A percentile compares a stretch with the other conserved stretches of the same genome.
These are phyloP conservation scores for Centella asiatica DNA, from an alignment of 129 eudicot species.

Conservation along the genomic window DNA sequence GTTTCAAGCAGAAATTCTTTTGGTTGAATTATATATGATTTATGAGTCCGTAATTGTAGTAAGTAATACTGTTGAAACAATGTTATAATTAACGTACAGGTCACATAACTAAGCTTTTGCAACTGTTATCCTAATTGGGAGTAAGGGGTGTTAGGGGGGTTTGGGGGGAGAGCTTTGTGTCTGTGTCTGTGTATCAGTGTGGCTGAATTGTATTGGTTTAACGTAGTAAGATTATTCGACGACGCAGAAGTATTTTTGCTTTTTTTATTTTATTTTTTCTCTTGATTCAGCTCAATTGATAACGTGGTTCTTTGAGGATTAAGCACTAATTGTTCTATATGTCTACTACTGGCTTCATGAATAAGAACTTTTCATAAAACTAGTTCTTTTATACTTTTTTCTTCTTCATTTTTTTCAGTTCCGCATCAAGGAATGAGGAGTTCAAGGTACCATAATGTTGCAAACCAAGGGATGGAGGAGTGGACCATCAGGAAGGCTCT, in stretches of 20 bases:
- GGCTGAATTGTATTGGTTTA: background rate
- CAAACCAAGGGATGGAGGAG: slow-evolving; percentile 41
- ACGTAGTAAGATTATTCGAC: background rate
- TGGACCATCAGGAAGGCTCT: slow-evolving; percentile 83
- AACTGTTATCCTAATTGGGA: too few relatives aligned
- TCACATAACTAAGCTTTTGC: too few relatives aligned
- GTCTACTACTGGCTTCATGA: background rate
- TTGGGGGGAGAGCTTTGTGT: too few relatives aligned
- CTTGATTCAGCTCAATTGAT: background rate
- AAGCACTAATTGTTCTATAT: background rate
- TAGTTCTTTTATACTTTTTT: background rate
- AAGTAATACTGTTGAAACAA: too few relatives aligned
- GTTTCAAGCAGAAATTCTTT: too few relatives aligned
- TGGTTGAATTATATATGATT: too few relatives aligned
- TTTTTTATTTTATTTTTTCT: too few relatives aligned
- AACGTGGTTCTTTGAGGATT: background rate
- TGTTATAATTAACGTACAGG: too few relatives aligned
- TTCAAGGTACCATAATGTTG: slow-evolving; percentile 36
- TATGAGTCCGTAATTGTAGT: too few relatives aligned
- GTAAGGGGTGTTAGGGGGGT: too few relatives aligned
- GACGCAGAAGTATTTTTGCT: too few relatives aligned
- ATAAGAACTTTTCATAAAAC: slow-evolving; percentile 1
- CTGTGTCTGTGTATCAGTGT: too few relatives aligned
- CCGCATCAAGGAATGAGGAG: slow-evolving; percentile 56
- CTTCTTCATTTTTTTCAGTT: background rate